Evolutionary conservation across 129 eudicot genomes (phyloP).

Genomic region (Chrysanthemum lavandulifolium): DNA sequence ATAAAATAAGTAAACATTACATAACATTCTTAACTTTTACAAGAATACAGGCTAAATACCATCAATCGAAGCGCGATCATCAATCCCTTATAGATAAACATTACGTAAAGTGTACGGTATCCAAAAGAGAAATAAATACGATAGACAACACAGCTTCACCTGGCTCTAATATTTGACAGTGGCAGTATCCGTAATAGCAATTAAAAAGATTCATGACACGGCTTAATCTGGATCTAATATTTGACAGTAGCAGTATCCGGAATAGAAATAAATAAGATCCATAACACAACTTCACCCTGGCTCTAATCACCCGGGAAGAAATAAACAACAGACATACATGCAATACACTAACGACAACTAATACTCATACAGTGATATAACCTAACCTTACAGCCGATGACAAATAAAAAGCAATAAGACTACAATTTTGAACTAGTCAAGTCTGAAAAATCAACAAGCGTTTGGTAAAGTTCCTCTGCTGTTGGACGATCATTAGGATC

Average conservation of each 20-base stretch:
- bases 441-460: constrained; percentile 40
- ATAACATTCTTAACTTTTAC: no score
- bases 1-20: no score
- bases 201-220: no score
- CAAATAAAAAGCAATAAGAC: constrained; percentile 2
- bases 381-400: constrained; percentile 1
- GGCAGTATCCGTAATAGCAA: no score
- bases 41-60: no score
- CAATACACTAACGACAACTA: constrained; percentile 14
- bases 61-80: no score
- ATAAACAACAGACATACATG: constrained; percentile 8
- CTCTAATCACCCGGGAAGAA: constrained; percentile 32
- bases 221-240: no score
- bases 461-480: constrained; percentile 53
- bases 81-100: no score
- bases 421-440: constrained; percentile 21
- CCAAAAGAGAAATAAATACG: no score
- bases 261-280: constrained; percentile 22
- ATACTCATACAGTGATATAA: constrained; percentile 2
- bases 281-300: constrained; percentile 35
- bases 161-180: no score
- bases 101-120: no score
- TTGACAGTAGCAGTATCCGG: neutral
- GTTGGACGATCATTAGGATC: constrained; percentile 77
- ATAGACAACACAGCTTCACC: no score